Evolutionary conservation across 2,329 filamentous ascomycete genomes (phyloP), one percentile per base, ranked within the genome.

Genomic region (Ramularia collo-cygni): DNA sequence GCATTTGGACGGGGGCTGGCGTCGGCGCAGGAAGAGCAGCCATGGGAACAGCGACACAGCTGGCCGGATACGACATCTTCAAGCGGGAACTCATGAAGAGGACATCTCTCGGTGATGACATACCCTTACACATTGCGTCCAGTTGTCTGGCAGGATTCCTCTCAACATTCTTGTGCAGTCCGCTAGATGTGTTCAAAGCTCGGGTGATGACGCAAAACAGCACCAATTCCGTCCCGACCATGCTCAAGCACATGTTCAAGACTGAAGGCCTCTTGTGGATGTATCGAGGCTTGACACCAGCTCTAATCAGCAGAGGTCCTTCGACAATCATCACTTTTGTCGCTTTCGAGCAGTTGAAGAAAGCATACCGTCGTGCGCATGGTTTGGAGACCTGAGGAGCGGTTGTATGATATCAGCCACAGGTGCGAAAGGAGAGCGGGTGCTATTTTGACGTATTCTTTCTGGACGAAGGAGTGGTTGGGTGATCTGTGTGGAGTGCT

Each of bases 101-200:
- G 14, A 52, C 50, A 27, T 36, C 48, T 1, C 35, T 50, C 39
- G 40, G 39, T 19, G 50, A 52, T 33, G 32, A 46, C 10, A 31
- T 50, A 7, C 43, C 47, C 3, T 46, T 48, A 9, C 50, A 52
- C 18, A 48, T 52, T 28, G 40, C 45, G 8, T 47, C 47, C 15
- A 47, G 43, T 35, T 52, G 50, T 35, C 29, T 52, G 37, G 47
- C 50, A 24, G 50, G 50, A 18, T 52, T 52, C 30, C 35, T 52
- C 10, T 52, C 50, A 16, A 52, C 50, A 13, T 47, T 52, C 30
- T 41, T 52, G n/a, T 52, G 50, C 50, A 52, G 40, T 34, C 50
- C 50, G 12, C 35, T 50, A 12, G 50, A 52, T 31, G 50, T 52
- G 9, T 51, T 52, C 43, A 52, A 52, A 24, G 50, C 50, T 8